Conservation (phyloP, 2,329 filamentous ascomycete genomes). For the Alternaria infectoria region DNA sequence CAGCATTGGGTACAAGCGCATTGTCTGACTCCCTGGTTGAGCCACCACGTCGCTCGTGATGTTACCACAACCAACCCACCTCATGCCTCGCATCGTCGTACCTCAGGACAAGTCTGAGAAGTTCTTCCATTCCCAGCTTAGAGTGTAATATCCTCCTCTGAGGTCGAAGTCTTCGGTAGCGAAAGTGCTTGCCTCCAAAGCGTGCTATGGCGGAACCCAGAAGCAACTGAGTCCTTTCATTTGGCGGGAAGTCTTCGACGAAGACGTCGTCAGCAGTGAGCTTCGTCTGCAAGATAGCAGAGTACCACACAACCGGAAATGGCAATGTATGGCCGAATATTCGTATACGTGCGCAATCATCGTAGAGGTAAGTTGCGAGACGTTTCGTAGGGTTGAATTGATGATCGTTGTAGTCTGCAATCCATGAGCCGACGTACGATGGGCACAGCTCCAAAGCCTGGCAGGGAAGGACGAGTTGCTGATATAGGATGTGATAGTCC, state of each 20-base stretch:
- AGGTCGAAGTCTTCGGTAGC: not conserved
- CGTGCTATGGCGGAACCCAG: not conserved
- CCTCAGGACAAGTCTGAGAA: not conserved
- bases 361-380: not conserved
- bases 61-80: not conserved
- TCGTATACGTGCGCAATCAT: not conserved
- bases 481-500: not conserved
- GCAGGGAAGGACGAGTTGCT: not conserved
- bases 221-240: not conserved
- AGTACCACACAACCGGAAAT: not conserved
- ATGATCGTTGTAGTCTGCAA: not conserved
- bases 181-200: not conserved
- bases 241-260: not conserved
- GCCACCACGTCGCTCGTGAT: not conserved
- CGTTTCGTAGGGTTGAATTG: not conserved
- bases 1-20: not conserved
- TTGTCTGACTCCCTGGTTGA: not conserved
- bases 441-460: not conserved
- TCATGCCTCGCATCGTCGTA: not conserved
- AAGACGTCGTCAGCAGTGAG: not conserved
- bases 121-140: not conserved
- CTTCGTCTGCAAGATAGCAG: not conserved
- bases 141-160: not conserved
- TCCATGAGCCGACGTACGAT: not conserved
- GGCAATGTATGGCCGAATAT: not conserved